Percentiles rank a stretch among this genome's conserved stretches.
These are phyloP conservation scores for Coprinopsis strossmayeri DNA, from an alignment of 768 basidiomycete genomes.

Conservation along the genomic window DNA sequence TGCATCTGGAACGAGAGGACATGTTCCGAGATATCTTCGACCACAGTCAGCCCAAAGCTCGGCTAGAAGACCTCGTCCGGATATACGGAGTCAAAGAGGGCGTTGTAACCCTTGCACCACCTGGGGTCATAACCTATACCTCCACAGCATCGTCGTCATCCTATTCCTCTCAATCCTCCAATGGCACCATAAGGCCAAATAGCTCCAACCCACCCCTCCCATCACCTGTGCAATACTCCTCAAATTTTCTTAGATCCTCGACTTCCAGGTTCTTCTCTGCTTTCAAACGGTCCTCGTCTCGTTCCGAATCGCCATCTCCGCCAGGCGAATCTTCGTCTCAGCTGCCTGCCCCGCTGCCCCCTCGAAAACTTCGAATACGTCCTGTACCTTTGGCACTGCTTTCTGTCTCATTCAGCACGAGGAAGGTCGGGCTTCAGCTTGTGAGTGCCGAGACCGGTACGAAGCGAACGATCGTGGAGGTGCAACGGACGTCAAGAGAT, in stretches of 20 bases:
- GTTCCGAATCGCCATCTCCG: constrained; percentile 2
- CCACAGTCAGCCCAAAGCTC: constrained; percentile 62
- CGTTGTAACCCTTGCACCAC: constrained; percentile 25
- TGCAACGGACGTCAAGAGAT: constrained; percentile 34
- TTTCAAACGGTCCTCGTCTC: constrained; percentile 9
- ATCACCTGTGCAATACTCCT: neutral
- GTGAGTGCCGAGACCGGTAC: constrained; percentile 20
- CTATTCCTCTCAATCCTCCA: neutral
- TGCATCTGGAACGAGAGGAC: constrained; percentile 73
- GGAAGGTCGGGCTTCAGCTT: constrained; percentile 34
- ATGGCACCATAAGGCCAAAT: constrained; percentile 3
- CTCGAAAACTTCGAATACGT: constrained; percentile 11
- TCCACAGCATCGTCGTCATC: neutral
- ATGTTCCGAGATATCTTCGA: constrained; percentile 77
- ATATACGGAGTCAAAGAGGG: constrained; percentile 34
- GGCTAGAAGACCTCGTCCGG: constrained; percentile 71
- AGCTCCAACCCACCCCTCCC: constrained; percentile 4
- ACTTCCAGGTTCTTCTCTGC: constrained; percentile 11
- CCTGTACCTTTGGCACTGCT: constrained; percentile 30
- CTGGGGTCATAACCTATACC: constrained; percentile 4
- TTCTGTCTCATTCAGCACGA: constrained; percentile 35
- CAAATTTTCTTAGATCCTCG: neutral
- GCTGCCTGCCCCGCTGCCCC: constrained; percentile 3
- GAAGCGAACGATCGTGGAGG: constrained; percentile 52
- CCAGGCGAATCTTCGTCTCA: neutral